Evolutionary conservation across 2,329 filamentous ascomycete genomes (phyloP), one percentile per base, ranked within the genome.

Genomic region (Chrysosporium queenslandicum): DNA sequence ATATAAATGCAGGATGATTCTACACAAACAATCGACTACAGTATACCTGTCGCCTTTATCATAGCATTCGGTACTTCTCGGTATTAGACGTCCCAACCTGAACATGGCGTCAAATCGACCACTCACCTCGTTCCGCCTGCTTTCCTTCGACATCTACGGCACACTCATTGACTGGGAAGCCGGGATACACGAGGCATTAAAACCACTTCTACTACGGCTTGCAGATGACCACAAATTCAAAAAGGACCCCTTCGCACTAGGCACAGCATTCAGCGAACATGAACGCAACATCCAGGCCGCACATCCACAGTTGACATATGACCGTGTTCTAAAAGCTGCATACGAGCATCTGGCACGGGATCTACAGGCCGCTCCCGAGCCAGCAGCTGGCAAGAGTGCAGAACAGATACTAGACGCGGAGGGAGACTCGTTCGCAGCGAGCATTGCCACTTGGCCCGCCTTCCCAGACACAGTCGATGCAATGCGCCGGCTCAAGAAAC

Each of bases 141-240:
- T 87, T 46, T 82, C 80, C 61, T 88, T 90, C 68, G 86, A 91
- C 68, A 81, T 85, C 71, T 90, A 86, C 66, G 85, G 86, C 65
- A 91, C 86, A 0, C 76, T 90, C 2, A 79, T 90, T 55, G 84
- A 90, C 71, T 88, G 84, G 85, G 83, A 88, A 65, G 64, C 71
- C n/a, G 84, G 84, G 54, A 77, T 87, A 53, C 66, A 77, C 48
- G 58, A 66, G 2, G 73, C 77, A 2, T 73, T 88, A 1, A 53
- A 66, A 30, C 67, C 71, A 8, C 63, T 73, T 3, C 61, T 66
- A 25, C 63, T 73, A 25, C 67, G 64, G n/a, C 67, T 77, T 0
- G 68, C 71, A 0, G 25, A 64, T 2, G 56, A 63, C 4, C 67
- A 75, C 58, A 62, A 66, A 0, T 63, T 69, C 1, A 59, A 62